These are phyloP conservation scores for Angomonas ambiguus DNA, from an alignment of 208 protist genomes.

Conservation along the genomic window DNA sequence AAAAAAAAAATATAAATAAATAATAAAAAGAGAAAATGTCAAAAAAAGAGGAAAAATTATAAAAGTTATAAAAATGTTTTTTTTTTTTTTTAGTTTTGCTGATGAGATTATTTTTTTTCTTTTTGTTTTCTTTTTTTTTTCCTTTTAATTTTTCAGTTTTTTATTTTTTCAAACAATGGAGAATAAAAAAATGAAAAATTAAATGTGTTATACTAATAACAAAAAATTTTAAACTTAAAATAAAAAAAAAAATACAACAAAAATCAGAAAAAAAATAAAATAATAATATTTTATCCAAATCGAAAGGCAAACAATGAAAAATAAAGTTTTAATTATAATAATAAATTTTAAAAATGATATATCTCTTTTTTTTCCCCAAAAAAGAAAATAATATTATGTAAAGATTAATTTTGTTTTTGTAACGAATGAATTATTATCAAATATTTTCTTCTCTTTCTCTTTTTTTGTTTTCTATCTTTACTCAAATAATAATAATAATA, in stretches of 20 bases:
- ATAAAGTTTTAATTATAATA: neutral
- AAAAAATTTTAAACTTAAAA: neutral
- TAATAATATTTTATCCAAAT: too few relatives aligned
- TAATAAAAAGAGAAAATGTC: neutral
- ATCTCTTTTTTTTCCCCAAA: neutral
- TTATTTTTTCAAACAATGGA: slow-evolving; percentile 7
- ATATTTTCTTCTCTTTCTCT: neutral
- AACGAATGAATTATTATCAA: slow-evolving; percentile 1
- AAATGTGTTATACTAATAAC: too few relatives aligned
- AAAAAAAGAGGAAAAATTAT: slow-evolving; percentile 8
- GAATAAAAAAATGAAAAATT: slow-evolving; percentile 14
- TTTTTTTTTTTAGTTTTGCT: neutral
- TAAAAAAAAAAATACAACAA: neutral
- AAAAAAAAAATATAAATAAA: slow-evolving; percentile 2
- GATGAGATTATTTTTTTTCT: neutral
- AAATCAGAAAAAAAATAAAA: neutral
- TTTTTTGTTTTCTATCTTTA: neutral
- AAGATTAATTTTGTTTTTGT: slow-evolving; percentile 21
- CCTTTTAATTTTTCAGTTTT: neutral
- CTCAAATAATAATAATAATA: neutral
- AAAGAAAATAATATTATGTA: neutral
- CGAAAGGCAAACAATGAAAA: slow-evolving; percentile 1
- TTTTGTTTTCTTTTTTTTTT: neutral
- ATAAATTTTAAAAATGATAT: slow-evolving; percentile 1
- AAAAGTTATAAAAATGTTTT: neutral